These are phyloP conservation scores for Gnetum montanum DNA, from an alignment of 75 land plant genomes.

Conservation along the genomic window DNA sequence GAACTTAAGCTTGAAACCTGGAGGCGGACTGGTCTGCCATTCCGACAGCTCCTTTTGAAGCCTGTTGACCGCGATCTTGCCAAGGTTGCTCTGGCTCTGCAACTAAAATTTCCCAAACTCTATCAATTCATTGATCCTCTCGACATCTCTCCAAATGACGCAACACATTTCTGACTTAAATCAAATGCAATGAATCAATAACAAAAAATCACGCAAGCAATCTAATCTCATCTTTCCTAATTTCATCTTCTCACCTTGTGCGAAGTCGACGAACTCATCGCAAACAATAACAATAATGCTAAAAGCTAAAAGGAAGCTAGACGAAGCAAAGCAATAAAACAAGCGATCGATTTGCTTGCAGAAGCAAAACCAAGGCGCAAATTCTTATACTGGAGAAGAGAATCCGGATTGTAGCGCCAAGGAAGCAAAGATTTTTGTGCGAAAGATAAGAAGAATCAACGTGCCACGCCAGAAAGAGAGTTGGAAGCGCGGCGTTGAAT, in stretches of 20 bases:
- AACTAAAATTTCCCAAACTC: too few species aligned
- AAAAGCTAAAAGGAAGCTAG: too few species aligned
- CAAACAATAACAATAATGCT: background rate
- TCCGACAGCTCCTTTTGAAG: constrained; percentile 82
- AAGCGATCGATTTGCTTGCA: background rate
- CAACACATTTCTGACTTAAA: background rate
- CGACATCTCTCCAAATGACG: background rate
- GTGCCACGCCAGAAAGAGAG: too few species aligned
- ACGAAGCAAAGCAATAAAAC: too few species aligned
- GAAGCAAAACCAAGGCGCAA: background rate
- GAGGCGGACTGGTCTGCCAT: constrained; percentile 85
- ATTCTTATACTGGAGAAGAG: too few species aligned
- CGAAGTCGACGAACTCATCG: background rate
- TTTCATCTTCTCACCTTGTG: background rate
- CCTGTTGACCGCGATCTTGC: constrained; percentile 76
- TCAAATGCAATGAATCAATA: background rate
- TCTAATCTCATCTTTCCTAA: too few species aligned
- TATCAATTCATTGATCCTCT: too few species aligned
- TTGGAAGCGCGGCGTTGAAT: too few species aligned
- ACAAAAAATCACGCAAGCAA: background rate
- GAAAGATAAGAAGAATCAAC: too few species aligned
- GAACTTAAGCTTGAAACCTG: constrained; percentile 85
- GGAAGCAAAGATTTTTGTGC: too few species aligned
- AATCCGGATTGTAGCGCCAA: too few species aligned
- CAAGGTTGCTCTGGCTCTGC: constrained; percentile 43